phyloP scores from a whole-genome alignment of 1,139 yeast species.

The Zygosaccharomyces sapae region DNA sequence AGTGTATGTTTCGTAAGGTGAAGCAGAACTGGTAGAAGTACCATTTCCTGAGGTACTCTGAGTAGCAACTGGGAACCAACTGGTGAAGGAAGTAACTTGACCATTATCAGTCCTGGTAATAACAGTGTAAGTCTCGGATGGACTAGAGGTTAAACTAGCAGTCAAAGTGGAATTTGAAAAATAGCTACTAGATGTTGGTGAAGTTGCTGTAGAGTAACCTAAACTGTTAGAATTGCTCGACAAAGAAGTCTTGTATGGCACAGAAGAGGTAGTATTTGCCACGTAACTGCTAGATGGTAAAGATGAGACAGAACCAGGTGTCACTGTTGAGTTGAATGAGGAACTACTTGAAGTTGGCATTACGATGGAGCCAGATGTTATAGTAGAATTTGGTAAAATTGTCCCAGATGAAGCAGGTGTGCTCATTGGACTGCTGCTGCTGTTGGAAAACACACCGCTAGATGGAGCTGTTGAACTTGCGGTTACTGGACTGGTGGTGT shows the following conservation, averaged over 20 bases:
- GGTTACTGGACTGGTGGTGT: not conserved
- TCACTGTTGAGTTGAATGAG: not conserved
- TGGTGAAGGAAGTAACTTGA: slow-evolving; percentile 9
- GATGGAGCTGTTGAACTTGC: not conserved
- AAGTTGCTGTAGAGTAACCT: not conserved
- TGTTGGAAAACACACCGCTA: not conserved
- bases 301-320: not conserved
- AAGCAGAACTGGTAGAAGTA: slow-evolving; percentile 6
- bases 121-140: slow-evolving; percentile 9
- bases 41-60: slow-evolving; percentile 6
- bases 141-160: not conserved
- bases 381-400: not conserved
- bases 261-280: not conserved
- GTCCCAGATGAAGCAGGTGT: slow-evolving; percentile 4
- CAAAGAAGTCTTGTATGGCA: not conserved
- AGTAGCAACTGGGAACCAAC: slow-evolving; percentile 14
- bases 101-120: slow-evolving; percentile 11
- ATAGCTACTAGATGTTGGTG: not conserved
- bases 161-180: not conserved
- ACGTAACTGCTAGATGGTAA: not conserved
- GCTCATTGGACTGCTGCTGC: not conserved
- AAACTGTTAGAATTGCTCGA: not conserved
- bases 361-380: not conserved
- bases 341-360: not conserved
- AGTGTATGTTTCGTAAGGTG: slow-evolving; percentile 13